phyloP scores from a whole-genome alignment of 1,139 yeast genomes.

The Suhomyces yuchorum region DNA sequence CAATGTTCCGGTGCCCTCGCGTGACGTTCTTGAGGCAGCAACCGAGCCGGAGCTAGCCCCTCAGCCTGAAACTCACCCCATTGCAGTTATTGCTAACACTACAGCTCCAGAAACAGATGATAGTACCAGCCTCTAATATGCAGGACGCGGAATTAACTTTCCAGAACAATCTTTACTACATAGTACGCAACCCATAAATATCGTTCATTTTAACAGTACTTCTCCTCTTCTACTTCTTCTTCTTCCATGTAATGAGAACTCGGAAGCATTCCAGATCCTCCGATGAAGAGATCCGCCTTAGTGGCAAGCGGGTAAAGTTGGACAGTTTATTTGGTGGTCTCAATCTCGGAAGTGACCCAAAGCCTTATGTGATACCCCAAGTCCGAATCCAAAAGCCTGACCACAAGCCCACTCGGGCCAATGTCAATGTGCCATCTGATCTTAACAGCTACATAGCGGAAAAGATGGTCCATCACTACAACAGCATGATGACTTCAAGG shows the following conservation, averaged over 20 bases:
- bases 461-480: slow-evolving; percentile 29
- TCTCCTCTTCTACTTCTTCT: not conserved
- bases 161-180: slow-evolving; percentile 17
- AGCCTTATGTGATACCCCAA: slow-evolving; percentile 4
- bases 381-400: slow-evolving; percentile 2
- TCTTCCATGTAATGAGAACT: slow-evolving; percentile 9
- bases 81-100: not conserved
- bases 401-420: not conserved
- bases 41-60: not conserved
- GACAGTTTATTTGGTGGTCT: slow-evolving; percentile 26
- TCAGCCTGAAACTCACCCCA: not conserved
- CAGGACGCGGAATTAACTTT: slow-evolving; percentile 11
- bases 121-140: slow-evolving; percentile 12
- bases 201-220: not conserved
- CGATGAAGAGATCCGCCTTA: slow-evolving; percentile 19
- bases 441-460: slow-evolving; percentile 30
- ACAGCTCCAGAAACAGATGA: slow-evolving; percentile 3
- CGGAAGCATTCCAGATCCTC: slow-evolving; percentile 19
- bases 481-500: slow-evolving; percentile 20
- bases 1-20: not conserved
- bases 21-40: not conserved
- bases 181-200: slow-evolving; percentile 1
- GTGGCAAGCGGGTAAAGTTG: slow-evolving; percentile 28
- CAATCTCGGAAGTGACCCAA: slow-evolving; percentile 15
- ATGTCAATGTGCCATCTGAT: slow-evolving; percentile 3